Conservation (phyloP, 257 asterid genomes). For the Ocimum tenuiflorum region DNA sequence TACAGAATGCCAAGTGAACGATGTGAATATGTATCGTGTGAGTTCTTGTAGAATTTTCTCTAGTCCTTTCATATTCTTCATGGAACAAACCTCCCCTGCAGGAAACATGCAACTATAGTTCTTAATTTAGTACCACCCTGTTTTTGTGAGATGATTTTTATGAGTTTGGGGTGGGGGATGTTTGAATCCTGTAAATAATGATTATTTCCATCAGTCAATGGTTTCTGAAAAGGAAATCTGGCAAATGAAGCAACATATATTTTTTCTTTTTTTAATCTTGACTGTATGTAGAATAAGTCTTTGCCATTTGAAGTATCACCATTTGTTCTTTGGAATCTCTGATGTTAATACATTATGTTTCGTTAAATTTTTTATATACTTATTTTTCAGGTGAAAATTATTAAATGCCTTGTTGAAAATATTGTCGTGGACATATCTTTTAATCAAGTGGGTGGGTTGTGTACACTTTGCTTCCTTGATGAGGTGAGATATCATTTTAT, state of each 20-base stretch:
- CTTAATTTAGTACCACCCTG: background rate
- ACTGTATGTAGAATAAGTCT: background rate
- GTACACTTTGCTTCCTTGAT: conserved; percentile 88
- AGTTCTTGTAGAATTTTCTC: background rate
- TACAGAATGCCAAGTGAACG: background rate
- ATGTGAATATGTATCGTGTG: background rate
- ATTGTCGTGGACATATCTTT: conserved; percentile 88
- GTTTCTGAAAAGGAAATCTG: background rate
- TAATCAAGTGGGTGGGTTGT: conserved; percentile 86
- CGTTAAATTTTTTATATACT: background rate
- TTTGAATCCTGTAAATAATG: background rate
- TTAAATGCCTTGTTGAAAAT: conserved; percentile 82
- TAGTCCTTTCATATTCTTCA: background rate
- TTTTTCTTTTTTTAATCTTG: background rate
- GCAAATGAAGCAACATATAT: background rate
- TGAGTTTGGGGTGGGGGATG: background rate
- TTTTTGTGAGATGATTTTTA: no score
- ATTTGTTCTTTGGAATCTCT: background rate
- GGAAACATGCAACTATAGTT: background rate
- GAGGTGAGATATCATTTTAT: conserved; percentile 48
- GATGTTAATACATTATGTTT: background rate
- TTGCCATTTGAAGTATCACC: background rate
- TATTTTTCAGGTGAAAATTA: conserved; percentile 63
- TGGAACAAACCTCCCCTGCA: background rate
- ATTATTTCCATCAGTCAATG: background rate